These are phyloP conservation scores for Arthroderma uncinatum DNA, from an alignment of 2,329 filamentous ascomycete genomes.

Conservation along the genomic window DNA sequence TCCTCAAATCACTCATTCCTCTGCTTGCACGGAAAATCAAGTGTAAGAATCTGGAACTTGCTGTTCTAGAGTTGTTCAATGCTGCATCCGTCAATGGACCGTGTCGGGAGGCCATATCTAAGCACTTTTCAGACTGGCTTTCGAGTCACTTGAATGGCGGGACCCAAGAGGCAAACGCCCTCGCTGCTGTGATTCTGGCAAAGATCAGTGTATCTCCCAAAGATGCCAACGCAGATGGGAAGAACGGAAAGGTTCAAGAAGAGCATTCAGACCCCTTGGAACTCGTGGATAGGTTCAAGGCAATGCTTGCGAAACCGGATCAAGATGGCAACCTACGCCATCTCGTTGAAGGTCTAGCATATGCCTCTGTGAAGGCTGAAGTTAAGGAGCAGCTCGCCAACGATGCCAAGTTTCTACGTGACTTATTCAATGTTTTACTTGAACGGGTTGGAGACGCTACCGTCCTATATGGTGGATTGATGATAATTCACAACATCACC, in stretches of 20 bases:
- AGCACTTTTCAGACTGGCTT: conserved; percentile 78
- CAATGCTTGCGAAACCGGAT: conserved; percentile 30
- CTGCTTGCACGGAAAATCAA: conserved; percentile 72
- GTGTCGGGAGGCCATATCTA: conserved; percentile 73
- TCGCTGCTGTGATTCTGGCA: conserved; percentile 62
- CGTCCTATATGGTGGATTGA: conserved; percentile 72
- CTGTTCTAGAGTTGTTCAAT: conserved; percentile 79
- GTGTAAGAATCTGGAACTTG: conserved; percentile 73
- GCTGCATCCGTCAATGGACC: conserved; percentile 75
- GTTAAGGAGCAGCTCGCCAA: conserved; percentile 71
- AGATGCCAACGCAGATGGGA: conserved; percentile 23
- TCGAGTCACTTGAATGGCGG: conserved; percentile 70
- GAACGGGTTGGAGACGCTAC: conserved; percentile 51
- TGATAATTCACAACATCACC: conserved; percentile 75
- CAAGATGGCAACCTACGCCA: conserved; percentile 52
- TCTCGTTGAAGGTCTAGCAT: conserved; percentile 82
- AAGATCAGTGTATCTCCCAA: conserved; percentile 41
- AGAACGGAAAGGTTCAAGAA: conserved; percentile 26
- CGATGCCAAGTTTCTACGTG: conserved; percentile 57
- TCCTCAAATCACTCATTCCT: conserved; percentile 63
- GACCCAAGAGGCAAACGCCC: conserved; percentile 41
- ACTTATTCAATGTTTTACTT: conserved; percentile 46
- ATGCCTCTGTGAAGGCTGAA: conserved; percentile 72
- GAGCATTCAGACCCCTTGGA: conserved; percentile 40
- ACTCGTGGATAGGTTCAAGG: conserved; percentile 45